Conservation (phyloP, 768 basidiomycete species). For the Rhizopogon vinicolor region DNA sequence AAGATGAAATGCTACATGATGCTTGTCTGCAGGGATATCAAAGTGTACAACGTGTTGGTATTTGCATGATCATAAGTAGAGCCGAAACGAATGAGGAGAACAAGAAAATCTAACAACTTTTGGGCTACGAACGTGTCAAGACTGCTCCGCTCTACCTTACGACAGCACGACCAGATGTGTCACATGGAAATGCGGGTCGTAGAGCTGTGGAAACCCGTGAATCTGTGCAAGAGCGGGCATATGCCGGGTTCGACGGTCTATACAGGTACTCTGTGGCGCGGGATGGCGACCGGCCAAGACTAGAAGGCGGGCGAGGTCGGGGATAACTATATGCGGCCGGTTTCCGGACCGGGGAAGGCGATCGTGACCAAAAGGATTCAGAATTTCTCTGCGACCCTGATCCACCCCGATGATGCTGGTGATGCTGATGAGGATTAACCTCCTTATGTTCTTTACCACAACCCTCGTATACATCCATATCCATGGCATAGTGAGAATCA, state of each 20-base stretch:
- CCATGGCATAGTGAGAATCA: conserved; percentile 20
- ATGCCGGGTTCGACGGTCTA: conserved; percentile 25
- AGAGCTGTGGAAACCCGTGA: conserved; percentile 29
- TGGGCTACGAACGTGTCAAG: not conserved
- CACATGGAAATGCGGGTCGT: conserved; percentile 25
- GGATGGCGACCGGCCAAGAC: conserved; percentile 1
- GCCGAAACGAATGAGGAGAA: not conserved
- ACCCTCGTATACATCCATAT: conserved; percentile 12
- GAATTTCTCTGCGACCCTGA: conserved; percentile 1
- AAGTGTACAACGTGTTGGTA: not conserved
- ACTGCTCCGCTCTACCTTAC: not conserved
- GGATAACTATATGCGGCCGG: conserved; percentile 3
- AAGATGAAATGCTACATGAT: conserved; percentile 1
- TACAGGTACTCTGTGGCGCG: conserved; percentile 20
- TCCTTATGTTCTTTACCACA: conserved; percentile 8
- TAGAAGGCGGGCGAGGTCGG: not conserved
- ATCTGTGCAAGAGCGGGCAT: conserved; percentile 28
- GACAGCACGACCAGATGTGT: not conserved
- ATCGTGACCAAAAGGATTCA: conserved; percentile 3
- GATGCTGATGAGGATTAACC: conserved; percentile 5
- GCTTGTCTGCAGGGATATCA: not conserved
- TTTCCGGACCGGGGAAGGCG: conserved; percentile 2
- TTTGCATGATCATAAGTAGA: not conserved
- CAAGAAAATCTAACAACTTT: not conserved
- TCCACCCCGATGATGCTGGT: not conserved